Evolutionary conservation across 768 basidiomycete species (phyloP).

Genomic region (Cyathus striatus): DNA sequence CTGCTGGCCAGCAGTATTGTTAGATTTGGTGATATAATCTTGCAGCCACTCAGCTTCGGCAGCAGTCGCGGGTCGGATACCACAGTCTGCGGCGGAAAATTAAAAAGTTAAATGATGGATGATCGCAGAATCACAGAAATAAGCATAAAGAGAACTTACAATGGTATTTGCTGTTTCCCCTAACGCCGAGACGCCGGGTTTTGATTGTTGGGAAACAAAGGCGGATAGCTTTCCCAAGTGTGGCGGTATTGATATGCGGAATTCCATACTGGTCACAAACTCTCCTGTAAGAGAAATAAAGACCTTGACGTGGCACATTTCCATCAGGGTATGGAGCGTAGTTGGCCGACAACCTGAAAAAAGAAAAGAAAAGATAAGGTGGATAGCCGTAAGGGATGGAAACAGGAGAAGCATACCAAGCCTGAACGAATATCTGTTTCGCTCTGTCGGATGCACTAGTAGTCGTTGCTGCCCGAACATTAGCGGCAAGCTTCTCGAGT

Average conservation of each 20-base stretch:
- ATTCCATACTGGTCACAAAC: conserved; percentile 92
- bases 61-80: conserved; percentile 86
- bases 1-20: conserved; percentile 76
- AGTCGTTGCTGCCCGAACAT: conserved; percentile 84
- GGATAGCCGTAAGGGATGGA: conserved; percentile 6
- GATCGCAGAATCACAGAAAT: conserved; percentile 23
- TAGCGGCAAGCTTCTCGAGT: conserved; percentile 81
- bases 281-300: conserved; percentile 89
- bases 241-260: conserved; percentile 93
- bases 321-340: conserved; percentile 90
- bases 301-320: conserved; percentile 89
- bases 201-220: conserved; percentile 94
- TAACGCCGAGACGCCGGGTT: conserved; percentile 85
- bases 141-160: conserved; percentile 45
- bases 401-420: conserved; percentile 56
- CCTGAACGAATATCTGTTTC: conserved; percentile 90
- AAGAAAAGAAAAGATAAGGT: conserved; percentile 11
- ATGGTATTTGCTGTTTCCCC: conserved; percentile 96
- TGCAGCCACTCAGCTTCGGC: conserved; percentile 90
- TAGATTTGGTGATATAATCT: conserved; percentile 87
- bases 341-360: conserved; percentile 76
- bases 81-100: conserved; percentile 63
- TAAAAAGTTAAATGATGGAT: too few species aligned
- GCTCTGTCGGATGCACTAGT: conserved; percentile 89
- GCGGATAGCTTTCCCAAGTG: conserved; percentile 90